Percentiles rank a stretch among this genome's conserved stretches.
Evolutionary conservation across 2,329 filamentous ascomycete genomes (phyloP).

Genomic region (Penicillium verrucosum): DNA sequence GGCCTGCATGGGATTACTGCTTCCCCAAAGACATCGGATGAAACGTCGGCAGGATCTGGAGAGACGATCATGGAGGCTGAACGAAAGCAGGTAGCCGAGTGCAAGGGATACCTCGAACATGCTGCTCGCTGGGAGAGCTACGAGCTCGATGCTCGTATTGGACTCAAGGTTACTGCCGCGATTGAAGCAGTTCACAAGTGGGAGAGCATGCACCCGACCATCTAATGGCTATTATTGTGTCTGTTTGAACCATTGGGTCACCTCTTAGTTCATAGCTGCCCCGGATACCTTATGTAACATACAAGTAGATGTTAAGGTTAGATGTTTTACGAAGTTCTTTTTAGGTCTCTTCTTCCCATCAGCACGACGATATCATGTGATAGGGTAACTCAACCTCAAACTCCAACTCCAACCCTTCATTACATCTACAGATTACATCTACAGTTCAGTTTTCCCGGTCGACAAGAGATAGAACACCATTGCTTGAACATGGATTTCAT

Average conservation of each 20-base stretch:
- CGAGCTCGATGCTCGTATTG: constrained; percentile 58
- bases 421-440: not conserved
- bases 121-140: constrained; percentile 60
- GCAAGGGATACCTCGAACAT: constrained; percentile 55
- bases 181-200: constrained; percentile 45
- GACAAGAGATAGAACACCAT: not conserved
- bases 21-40: constrained; percentile 3
- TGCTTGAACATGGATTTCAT: not conserved
- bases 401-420: not conserved
- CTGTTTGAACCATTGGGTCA: not conserved
- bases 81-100: constrained; percentile 47
- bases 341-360: not conserved
- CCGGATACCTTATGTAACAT: not conserved
- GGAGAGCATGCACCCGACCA: constrained; percentile 32
- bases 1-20: constrained; percentile 29
- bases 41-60: not conserved
- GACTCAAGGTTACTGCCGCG: constrained; percentile 48
- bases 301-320: not conserved
- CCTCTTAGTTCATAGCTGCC: not conserved
- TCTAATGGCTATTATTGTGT: not conserved
- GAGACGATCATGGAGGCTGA: constrained; percentile 23
- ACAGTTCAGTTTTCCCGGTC: not conserved
- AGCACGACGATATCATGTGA: not conserved
- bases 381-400: not conserved
- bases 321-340: not conserved